These are phyloP conservation scores for Pyrus bretschneideri DNA, from an alignment of 306 rosid genomes.

Conservation along the genomic window DNA sequence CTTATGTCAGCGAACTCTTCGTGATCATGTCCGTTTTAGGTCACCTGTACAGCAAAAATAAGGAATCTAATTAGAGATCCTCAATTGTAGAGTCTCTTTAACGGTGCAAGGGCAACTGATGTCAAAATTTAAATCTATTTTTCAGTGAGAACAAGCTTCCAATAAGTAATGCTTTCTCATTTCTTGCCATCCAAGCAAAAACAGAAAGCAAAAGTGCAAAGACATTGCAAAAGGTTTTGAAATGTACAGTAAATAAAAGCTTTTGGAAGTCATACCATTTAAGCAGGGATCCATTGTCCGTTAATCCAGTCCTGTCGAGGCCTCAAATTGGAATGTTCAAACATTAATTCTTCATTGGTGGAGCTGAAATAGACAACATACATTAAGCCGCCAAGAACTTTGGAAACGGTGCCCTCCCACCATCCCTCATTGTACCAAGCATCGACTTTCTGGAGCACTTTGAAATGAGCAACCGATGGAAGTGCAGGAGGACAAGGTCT, in stretches of 20 bases:
- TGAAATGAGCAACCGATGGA: conserved; percentile 7
- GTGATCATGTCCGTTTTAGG: background rate
- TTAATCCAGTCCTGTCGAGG: conserved; percentile 41
- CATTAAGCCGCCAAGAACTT: conserved; percentile 11
- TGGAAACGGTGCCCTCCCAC: conserved; percentile 48
- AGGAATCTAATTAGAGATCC: background rate
- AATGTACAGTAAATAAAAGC: background rate
- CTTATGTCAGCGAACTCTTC: background rate
- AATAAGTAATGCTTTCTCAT: background rate
- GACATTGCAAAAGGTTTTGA: background rate
- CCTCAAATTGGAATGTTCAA: conserved; percentile 27
- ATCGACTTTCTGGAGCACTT: conserved; percentile 35
- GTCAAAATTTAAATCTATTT: too few relatives aligned
- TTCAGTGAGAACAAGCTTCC: background rate
- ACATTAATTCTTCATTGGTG: conserved; percentile 16
- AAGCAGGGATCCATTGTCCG: conserved; percentile 34
- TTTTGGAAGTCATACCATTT: conserved; percentile 29
- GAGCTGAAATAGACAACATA: conserved; percentile 32
- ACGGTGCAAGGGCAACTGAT: too few relatives aligned
- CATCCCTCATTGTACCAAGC: conserved; percentile 50
- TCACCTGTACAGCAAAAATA: background rate
- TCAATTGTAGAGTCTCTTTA: background rate
- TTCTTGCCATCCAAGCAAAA: background rate
- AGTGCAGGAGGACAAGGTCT: conserved; percentile 45
- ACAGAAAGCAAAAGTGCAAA: background rate